A percentile compares a stretch with the other conserved stretches of the same genome.
Conservation (phyloP, 2,329 filamentous ascomycete species). For the Ramularia endophylla region DNA sequence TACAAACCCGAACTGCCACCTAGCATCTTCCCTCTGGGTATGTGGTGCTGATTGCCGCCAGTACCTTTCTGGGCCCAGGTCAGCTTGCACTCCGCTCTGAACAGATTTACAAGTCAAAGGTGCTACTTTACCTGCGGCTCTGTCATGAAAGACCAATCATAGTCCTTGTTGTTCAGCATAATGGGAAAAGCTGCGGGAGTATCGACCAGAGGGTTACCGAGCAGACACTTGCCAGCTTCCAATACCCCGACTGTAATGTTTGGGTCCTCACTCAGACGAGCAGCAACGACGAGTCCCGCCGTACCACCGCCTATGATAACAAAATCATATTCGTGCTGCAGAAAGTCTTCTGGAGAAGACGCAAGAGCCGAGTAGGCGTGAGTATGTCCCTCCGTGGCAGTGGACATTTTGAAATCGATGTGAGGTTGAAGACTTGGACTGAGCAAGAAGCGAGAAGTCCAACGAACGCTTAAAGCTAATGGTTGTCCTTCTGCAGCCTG, state of each 20-base stretch:
- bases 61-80: conserved; percentile 1
- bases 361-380: too few relatives aligned
- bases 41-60: conserved; percentile 4
- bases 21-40: conserved; percentile 28
- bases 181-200: conserved; percentile 16
- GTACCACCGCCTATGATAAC: conserved; percentile 28
- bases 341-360: conserved; percentile 6
- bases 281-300: conserved; percentile 24
- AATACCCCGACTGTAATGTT: conserved; percentile 28
- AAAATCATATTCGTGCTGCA: conserved; percentile 16
- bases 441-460: too few relatives aligned
- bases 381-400: too few relatives aligned
- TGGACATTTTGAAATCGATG: too few relatives aligned
- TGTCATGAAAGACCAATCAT: conserved; percentile 11
- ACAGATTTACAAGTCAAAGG: too few relatives aligned
- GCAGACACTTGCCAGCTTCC: conserved; percentile 25
- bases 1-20: conserved; percentile 23
- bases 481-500: too few relatives aligned
- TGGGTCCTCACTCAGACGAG: conserved; percentile 22
- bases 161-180: conserved; percentile 11
- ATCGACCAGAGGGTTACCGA: conserved; percentile 17
- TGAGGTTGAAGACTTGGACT: too few relatives aligned
- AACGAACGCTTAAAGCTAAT: too few relatives aligned
- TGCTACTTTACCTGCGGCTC: too few relatives aligned
- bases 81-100: too few relatives aligned